Base-by-base conservation (phyloP, 352 stramenopile species). In the Phytopythium montanum region DNA sequence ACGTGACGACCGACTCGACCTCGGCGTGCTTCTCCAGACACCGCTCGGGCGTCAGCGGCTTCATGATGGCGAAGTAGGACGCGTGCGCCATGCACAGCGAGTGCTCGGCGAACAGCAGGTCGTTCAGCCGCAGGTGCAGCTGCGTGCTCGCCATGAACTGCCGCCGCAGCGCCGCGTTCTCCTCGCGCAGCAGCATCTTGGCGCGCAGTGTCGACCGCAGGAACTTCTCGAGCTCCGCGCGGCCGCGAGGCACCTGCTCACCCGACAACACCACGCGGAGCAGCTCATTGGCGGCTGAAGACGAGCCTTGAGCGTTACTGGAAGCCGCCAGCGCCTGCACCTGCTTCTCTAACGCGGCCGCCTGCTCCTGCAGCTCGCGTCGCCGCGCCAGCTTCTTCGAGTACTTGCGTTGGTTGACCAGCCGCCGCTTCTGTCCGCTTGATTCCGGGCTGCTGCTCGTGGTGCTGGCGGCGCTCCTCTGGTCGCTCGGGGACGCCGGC, bases 11-110 rank as follows among this genome's bases (percentile, higher is more conserved):
- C 31, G 51, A 45, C 51, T 56, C 31, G 28, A 56, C 36, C 51
- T 56, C 51, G n/a, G 51, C 51, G 33, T 56, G 51, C 21, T 56
- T 56, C 51, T 56, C 21, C n/a, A 56, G 21, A 21, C 51, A 56
- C 33, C 36, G 34, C 12, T 56, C 51, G 9, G 31, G 51, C 51
- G 51, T 56, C 10, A 56, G n/a, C 5, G 51, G 51, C 33, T 56
- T 44, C 9, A 56, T 34, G n/a, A 56, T 56, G 23, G 34, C 51
- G 23, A 56, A 56, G 23, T 46, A 38, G 28, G 51, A 56, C 31
- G 33, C 16, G 33, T 56, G 51, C n/a, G 51, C 31, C 51, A 56
- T 28, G 34, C 51, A 56, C 29, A 56, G 51, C 23, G 29, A 34
- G 51, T 56, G 51, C 34, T 56, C 51, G 6, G 51, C 51, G 31